Evolutionary conservation across 495 filamentous ascomycete species (phyloP).

Genomic region (Talaromyces liani): DNA sequence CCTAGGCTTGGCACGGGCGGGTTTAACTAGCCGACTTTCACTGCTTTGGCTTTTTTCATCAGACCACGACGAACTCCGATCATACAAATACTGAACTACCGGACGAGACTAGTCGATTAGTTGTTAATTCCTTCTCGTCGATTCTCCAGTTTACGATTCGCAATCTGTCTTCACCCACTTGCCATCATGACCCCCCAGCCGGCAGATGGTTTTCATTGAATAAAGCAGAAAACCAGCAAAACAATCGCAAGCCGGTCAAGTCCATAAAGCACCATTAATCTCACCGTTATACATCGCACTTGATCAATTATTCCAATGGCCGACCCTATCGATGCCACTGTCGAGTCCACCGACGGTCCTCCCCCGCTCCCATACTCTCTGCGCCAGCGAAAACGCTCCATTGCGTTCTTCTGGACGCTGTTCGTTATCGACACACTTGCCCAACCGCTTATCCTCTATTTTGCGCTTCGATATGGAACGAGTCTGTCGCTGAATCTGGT

Average conservation of each 20-base stretch:
- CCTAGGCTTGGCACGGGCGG: background rate
- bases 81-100: background rate
- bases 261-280: background rate
- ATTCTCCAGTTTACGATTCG: background rate
- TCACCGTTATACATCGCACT: background rate
- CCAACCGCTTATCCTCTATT: constrained; percentile 52
- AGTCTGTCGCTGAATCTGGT: constrained; percentile 49
- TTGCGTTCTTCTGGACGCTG: constrained; percentile 51
- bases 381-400: constrained; percentile 44
- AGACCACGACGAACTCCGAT: background rate
- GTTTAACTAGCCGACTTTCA: background rate
- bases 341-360: constrained; percentile 24
- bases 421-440: constrained; percentile 46
- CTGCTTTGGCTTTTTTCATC: background rate
- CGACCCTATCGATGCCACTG: constrained; percentile 14
- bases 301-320: constrained; percentile 21
- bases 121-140: background rate
- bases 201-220: background rate
- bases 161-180: background rate
- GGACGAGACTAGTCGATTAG: background rate
- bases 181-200: background rate
- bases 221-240: background rate
- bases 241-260: background rate
- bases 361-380: constrained; percentile 52
- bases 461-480: constrained; percentile 47